A percentile compares a stretch with the other conserved stretches of the same genome.
These are phyloP conservation scores for Boletus reticuloceps DNA, from an alignment of 768 basidiomycete genomes.

Conservation along the genomic window DNA sequence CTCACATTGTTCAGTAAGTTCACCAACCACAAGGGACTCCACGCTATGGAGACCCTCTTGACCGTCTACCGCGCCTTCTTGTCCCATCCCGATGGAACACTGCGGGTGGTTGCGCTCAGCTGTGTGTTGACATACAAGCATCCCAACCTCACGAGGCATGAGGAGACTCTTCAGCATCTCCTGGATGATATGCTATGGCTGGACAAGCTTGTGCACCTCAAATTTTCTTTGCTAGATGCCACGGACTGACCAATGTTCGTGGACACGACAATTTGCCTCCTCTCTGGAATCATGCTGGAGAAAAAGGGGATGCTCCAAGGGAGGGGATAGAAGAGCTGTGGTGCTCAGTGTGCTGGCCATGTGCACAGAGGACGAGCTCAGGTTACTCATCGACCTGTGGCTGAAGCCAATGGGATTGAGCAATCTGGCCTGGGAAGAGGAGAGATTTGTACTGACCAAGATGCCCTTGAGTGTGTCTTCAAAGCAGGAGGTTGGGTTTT, in stretches of 20 bases:
- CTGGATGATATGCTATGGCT: too few relatives aligned
- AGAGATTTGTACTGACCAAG: constrained; percentile 29
- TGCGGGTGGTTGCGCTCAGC: too few relatives aligned
- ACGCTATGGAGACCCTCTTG: too few relatives aligned
- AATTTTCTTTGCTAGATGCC: constrained; percentile 46
- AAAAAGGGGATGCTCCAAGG: constrained; percentile 62
- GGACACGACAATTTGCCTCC: constrained; percentile 65
- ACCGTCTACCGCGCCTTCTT: too few relatives aligned
- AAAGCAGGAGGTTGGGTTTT: constrained; percentile 80
- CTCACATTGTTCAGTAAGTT: too few relatives aligned
- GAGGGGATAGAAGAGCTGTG: constrained; percentile 67
- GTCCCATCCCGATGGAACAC: too few relatives aligned
- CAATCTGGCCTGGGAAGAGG: constrained; percentile 21
- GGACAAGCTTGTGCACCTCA: too few relatives aligned
- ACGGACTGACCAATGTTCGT: constrained; percentile 70
- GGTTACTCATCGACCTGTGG: constrained; percentile 83
- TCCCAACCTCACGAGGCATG: too few relatives aligned
- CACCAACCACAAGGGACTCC: too few relatives aligned
- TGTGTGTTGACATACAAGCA: too few relatives aligned
- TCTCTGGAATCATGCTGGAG: constrained; percentile 89
- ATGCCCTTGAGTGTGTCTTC: constrained; percentile 37
- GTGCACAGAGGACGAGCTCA: constrained; percentile 72
- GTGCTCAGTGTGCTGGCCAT: constrained; percentile 68
- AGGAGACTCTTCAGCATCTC: too few relatives aligned
- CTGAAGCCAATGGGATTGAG: constrained; percentile 59